A percentile compares a stretch with the other conserved stretches of the same genome.
Evolutionary conservation across 164 flowering plant genomes (phyloP).

Genomic region (Stephania japonica): DNA sequence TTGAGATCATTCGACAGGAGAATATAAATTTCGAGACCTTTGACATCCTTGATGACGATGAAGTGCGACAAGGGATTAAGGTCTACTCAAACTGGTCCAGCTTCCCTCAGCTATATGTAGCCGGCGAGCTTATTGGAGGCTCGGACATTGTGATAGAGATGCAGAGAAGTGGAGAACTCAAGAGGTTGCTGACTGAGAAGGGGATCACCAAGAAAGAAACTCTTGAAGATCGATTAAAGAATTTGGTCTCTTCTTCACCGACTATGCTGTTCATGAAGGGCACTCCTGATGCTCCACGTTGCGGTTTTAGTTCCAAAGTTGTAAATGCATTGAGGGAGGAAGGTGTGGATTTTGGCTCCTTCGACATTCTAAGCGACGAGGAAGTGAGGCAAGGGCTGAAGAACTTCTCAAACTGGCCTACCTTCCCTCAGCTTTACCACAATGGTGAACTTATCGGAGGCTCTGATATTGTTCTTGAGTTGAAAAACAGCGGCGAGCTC

Average conservation of each 20-base stretch:
- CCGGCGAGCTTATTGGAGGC: constrained; percentile 90
- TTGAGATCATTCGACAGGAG: constrained; percentile 73
- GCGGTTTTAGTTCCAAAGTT: constrained; percentile 94
- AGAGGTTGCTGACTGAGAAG: constrained; percentile 60
- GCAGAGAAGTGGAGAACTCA: constrained; percentile 91
- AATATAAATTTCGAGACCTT: constrained; percentile 63
- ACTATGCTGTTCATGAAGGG: constrained; percentile 98
- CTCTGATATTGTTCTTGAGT: constrained; percentile 81
- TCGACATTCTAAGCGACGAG: constrained; percentile 73
- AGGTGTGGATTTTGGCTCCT: constrained; percentile 66
- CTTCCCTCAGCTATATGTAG: constrained; percentile 82
- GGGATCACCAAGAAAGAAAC: constrained; percentile 36
- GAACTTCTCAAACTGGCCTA: constrained; percentile 90
- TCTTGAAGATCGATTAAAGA: constrained; percentile 62
- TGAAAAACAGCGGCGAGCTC: constrained; percentile 60
- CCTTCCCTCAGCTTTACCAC: constrained; percentile 85
- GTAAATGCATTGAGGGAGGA: constrained; percentile 68
- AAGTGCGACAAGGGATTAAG: constrained; percentile 90
- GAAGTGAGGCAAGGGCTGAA: constrained; percentile 86
- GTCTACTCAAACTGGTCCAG: constrained; percentile 94
- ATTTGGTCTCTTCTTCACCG: constrained; percentile 48
- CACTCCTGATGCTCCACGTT: constrained; percentile 74
- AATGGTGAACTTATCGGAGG: constrained; percentile 94
- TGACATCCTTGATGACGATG: constrained; percentile 79
- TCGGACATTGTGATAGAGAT: constrained; percentile 87